These are phyloP conservation scores for Suillus sp. DNA, from an alignment of 768 basidiomycete species.

Conservation along the genomic window DNA sequence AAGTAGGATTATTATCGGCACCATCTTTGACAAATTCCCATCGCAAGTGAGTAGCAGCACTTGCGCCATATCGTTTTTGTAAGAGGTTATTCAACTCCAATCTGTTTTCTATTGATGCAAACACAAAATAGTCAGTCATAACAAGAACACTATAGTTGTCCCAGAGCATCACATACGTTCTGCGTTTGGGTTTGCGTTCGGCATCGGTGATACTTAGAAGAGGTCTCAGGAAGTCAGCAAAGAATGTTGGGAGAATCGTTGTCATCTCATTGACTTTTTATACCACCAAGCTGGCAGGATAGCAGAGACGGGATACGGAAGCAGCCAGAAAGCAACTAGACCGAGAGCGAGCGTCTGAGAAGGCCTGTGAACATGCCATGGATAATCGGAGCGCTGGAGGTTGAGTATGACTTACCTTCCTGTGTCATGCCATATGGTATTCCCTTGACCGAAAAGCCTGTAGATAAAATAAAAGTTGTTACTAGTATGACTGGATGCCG, in stretches of 20 bases:
- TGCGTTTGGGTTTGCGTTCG: neutral
- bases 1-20: slow-evolving; percentile 27
- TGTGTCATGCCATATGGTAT: neutral
- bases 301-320: neutral
- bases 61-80: slow-evolving; percentile 33
- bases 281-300: neutral
- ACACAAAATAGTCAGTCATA: neutral
- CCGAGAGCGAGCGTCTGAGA: neutral
- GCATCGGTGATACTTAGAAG: neutral
- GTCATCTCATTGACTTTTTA: neutral
- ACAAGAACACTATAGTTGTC: neutral
- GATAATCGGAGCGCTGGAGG: neutral
- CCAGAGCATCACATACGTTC: neutral
- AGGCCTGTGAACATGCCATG: no score
- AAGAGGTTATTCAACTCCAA: slow-evolving; percentile 35
- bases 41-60: slow-evolving; percentile 30
- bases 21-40: slow-evolving; percentile 26
- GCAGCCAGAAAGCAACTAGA: no score
- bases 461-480: neutral
- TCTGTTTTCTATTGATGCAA: slow-evolving; percentile 7
- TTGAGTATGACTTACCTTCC: neutral
- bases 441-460: neutral
- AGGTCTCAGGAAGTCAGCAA: neutral
- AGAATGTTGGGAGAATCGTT: neutral
- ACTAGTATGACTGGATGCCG: no score